Evolutionary conservation across 139 green algal genomes (phyloP).

Genomic region (Chlorella sorokiniana): DNA sequence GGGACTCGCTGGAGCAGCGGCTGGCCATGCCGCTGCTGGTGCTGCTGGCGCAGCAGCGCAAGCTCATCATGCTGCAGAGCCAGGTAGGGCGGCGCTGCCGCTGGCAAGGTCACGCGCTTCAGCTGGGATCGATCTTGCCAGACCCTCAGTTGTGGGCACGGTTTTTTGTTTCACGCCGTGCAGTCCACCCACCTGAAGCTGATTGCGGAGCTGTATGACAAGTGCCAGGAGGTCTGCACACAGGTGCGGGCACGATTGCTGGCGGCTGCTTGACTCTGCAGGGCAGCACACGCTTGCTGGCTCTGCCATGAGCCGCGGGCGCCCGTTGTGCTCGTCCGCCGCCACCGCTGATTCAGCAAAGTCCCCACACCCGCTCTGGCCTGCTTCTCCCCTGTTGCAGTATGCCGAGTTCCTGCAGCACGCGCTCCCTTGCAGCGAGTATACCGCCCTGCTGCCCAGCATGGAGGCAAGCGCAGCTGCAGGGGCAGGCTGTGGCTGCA

Average conservation of each 20-base stretch:
- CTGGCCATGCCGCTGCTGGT: constrained; percentile 80
- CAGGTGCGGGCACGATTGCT: not conserved
- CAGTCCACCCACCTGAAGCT: constrained; percentile 80
- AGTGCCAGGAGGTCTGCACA: constrained; percentile 64
- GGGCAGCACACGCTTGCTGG: too few relatives aligned
- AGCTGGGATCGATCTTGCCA: too few relatives aligned
- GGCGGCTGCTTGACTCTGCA: too few relatives aligned
- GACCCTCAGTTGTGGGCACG: too few relatives aligned
- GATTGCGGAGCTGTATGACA: constrained; percentile 82
- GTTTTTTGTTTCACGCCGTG: not conserved
- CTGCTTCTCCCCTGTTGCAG: constrained; percentile 37
- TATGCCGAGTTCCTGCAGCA: constrained; percentile 74
- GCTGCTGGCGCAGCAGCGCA: constrained; percentile 78
- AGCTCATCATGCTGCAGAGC: constrained; percentile 61
- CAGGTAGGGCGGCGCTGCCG: not conserved
- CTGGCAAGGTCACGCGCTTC: too few relatives aligned
- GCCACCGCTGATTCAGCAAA: too few relatives aligned
- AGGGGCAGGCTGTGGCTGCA: not conserved
- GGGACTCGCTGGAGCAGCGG: constrained; percentile 42
- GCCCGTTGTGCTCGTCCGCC: too few relatives aligned
- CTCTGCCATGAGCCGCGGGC: too few relatives aligned
- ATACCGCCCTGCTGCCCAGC: constrained; percentile 58
- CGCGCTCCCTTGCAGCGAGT: constrained; percentile 56
- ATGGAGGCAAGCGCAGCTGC: constrained; percentile 7
- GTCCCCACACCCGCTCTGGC: not conserved